These are phyloP conservation scores for Daldinia concentrica DNA, from an alignment of 495 filamentous ascomycete genomes.

Conservation along the genomic window DNA sequence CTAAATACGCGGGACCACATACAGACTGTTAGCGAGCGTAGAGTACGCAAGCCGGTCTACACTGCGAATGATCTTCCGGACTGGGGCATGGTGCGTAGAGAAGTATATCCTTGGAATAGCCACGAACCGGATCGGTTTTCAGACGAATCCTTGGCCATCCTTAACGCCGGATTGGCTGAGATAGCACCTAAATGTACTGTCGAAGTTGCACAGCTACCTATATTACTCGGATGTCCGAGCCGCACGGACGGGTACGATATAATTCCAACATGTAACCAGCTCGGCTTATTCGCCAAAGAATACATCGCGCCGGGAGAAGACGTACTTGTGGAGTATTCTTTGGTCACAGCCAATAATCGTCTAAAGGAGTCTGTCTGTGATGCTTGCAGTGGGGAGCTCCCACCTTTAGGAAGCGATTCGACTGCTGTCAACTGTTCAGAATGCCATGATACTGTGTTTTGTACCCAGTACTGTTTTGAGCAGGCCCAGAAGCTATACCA, in stretches of 20 bases:
- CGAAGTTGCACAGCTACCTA: conserved; percentile 74
- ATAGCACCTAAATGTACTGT: conserved; percentile 79
- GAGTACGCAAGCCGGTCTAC: conserved; percentile 53
- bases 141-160: conserved; percentile 67
- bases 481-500: conserved; percentile 82
- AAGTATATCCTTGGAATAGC: conserved; percentile 93
- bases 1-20: conserved; percentile 58
- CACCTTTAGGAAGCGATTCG: conserved; percentile 59
- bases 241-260: conserved; percentile 55
- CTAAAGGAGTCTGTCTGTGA: conserved; percentile 85
- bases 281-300: conserved; percentile 87
- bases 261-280: conserved; percentile 71
- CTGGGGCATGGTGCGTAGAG: conserved; percentile 78
- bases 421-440: conserved; percentile 70
- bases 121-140: conserved; percentile 88
- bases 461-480: conserved; percentile 75
- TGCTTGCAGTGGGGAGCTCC: conserved; percentile 80
- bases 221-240: conserved; percentile 63
- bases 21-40: conserved; percentile 55
- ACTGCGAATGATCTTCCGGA: conserved; percentile 68
- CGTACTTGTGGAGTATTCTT: conserved; percentile 80
- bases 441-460: conserved; percentile 88
- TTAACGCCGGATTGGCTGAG: conserved; percentile 71
- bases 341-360: conserved; percentile 83
- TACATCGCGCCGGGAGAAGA: conserved; percentile 79